Percentiles rank a stretch among this genome's conserved stretches.
phyloP scores from a whole-genome alignment of 108 stramenopile species.

The Fistulifera pelliculosa region DNA sequence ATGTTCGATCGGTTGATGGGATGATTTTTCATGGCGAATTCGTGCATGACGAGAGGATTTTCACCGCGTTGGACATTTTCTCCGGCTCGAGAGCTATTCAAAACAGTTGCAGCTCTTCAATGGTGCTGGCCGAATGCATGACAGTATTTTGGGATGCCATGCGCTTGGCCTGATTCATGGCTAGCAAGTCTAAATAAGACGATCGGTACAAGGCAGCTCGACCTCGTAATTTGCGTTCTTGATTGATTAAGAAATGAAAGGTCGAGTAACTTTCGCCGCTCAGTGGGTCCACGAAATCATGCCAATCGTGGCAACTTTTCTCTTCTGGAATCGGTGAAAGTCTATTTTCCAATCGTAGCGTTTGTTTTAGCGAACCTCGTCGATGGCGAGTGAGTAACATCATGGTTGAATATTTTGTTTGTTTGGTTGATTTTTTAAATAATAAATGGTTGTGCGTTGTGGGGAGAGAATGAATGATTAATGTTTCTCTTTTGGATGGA shows the following conservation, averaged over 20 bases:
- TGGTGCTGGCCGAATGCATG: neutral
- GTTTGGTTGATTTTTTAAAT: too few species aligned
- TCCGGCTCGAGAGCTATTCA: neutral
- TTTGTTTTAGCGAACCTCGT: too few species aligned
- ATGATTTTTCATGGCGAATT: slow-evolving; percentile 15
- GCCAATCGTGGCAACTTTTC: too few species aligned
- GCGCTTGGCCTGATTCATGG: neutral
- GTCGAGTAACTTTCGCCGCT: too few species aligned
- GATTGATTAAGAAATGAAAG: neutral
- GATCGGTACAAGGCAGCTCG: neutral
- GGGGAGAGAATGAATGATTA: too few species aligned
- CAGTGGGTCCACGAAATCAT: too few species aligned
- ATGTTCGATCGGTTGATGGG: slow-evolving; percentile 29
- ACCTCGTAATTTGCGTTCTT: neutral
- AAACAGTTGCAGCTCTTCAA: neutral
- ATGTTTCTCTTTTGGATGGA: too few species aligned
- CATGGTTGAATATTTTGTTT: too few species aligned
- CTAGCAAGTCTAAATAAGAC: neutral
- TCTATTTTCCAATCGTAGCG: too few species aligned
- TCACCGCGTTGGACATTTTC: slow-evolving; percentile 27
- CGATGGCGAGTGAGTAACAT: too few species aligned
- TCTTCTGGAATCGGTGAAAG: too few species aligned
- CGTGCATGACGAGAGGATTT: slow-evolving; percentile 14
- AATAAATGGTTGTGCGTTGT: too few species aligned
- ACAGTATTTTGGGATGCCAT: neutral